Percentiles rank a stretch among this genome's conserved stretches.
Conservation (phyloP, 352 stramenopile species). For the Pythium coloratum region DNA sequence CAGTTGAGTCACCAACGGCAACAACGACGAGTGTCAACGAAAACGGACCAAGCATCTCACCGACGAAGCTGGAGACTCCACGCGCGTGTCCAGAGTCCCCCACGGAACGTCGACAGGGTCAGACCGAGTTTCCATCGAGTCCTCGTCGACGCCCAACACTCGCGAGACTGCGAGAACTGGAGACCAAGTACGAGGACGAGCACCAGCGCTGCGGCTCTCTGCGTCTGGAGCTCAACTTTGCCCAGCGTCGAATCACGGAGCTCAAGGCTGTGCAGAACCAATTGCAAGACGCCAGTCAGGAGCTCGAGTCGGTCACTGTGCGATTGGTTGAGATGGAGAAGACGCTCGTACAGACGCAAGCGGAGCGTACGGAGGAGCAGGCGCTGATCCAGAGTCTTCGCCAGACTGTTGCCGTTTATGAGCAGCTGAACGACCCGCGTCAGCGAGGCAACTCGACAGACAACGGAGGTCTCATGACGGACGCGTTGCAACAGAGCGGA, state of each 20-base stretch:
- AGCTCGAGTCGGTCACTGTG: conserved; percentile 33
- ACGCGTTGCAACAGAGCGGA: conserved; percentile 11
- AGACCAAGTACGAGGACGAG: conserved; percentile 54
- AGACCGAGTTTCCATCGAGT: conserved; percentile 12
- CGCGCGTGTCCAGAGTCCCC: not conserved
- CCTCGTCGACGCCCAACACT: conserved; percentile 17
- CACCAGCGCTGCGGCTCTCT: conserved; percentile 43
- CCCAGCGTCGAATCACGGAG: conserved; percentile 52
- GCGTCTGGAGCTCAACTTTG: conserved; percentile 51
- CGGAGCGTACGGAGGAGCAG: conserved; percentile 50
- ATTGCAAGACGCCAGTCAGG: conserved; percentile 33
- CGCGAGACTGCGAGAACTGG: conserved; percentile 32
- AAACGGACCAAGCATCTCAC: not conserved
- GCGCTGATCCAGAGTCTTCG: conserved; percentile 63
- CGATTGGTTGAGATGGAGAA: conserved; percentile 34
- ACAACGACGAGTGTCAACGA: not conserved
- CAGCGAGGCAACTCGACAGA: conserved; percentile 9
- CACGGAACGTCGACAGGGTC: not conserved
- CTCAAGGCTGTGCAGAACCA: conserved; percentile 47
- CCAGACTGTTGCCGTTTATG: conserved; percentile 59
- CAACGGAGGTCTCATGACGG: not conserved
- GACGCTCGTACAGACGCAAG: conserved; percentile 25
- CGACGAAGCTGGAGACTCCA: not conserved
- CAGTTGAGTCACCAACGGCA: conserved; percentile 5
- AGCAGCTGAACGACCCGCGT: conserved; percentile 53